Conservation (phyloP, 2,329 filamentous ascomycete species). For the Penicillium psychrosexuale region DNA sequence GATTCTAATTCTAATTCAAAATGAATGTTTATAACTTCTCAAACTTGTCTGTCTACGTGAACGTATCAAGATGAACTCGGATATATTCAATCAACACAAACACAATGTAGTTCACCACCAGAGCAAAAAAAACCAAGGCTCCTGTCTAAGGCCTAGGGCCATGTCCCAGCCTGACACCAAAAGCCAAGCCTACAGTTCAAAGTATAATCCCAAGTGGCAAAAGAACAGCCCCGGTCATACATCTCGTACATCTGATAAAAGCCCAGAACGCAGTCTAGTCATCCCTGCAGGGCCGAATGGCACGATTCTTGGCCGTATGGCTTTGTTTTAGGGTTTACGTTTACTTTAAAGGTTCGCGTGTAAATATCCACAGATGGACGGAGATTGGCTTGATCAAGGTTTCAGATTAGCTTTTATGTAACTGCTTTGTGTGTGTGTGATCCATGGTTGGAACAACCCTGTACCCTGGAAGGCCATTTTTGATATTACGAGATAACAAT, state of each 20-base stretch:
- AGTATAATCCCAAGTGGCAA: not conserved
- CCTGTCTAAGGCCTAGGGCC: too few species aligned
- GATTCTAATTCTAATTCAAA: conserved; percentile 10
- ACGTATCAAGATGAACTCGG: not conserved
- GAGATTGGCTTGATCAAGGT: not conserved
- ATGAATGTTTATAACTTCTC: not conserved
- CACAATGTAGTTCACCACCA: too few species aligned
- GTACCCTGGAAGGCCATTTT: too few species aligned
- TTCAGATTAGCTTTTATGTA: not conserved
- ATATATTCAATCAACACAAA: not conserved
- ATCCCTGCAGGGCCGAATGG: not conserved
- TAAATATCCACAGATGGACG: too few species aligned
- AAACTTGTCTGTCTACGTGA: not conserved
- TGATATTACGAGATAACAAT: not conserved
- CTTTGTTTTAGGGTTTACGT: not conserved
- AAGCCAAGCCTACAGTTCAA: not conserved
- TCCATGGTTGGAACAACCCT: not conserved
- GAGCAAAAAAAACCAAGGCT: too few species aligned
- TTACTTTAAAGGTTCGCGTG: not conserved
- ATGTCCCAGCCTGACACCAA: too few species aligned
- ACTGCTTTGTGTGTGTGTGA: not conserved
- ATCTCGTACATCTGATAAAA: not conserved
- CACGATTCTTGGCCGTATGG: too few species aligned
- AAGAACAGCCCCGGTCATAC: not conserved
- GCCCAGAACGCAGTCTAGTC: not conserved